Conservation (phyloP, 208 protist genomes). For the Leishmania tropica region DNA sequence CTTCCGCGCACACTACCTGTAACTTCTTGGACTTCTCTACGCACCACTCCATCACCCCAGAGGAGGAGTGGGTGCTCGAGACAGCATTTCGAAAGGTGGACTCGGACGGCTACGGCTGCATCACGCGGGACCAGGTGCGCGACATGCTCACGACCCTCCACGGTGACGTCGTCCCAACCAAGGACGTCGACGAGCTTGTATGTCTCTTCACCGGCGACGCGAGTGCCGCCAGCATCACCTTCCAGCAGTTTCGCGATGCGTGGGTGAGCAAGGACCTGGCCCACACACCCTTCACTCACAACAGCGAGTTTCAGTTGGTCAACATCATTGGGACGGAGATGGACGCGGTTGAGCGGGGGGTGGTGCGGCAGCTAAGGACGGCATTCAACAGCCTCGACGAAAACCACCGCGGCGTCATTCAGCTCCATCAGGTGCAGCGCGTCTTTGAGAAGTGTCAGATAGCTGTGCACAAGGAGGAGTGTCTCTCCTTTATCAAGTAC, state of each 20-base stretch:
- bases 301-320: conserved; percentile 74
- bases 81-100: conserved; percentile 82
- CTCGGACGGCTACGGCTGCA: conserved; percentile 77
- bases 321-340: conserved; percentile 84
- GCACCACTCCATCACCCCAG: conserved; percentile 48
- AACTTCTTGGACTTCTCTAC: conserved; percentile 61
- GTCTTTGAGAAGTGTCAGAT: conserved; percentile 77
- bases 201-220: conserved; percentile 73
- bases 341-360: conserved; percentile 71
- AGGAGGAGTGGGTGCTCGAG: conserved; percentile 74
- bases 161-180: conserved; percentile 50
- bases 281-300: conserved; percentile 55
- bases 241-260: conserved; percentile 81
- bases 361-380: conserved; percentile 77
- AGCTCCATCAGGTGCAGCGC: conserved; percentile 52
- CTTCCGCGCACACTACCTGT: conserved; percentile 31
- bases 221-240: conserved; percentile 62
- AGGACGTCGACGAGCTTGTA: conserved; percentile 77
- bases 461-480: conserved; percentile 56
- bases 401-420: conserved; percentile 80
- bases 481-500: conserved; percentile 75
- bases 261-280: conserved; percentile 85
- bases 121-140: conserved; percentile 83
- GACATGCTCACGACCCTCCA: conserved; percentile 86
- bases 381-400: conserved; percentile 90